A percentile compares a stretch with the other conserved stretches of the same genome.
Conservation (phyloP, 2,329 filamentous ascomycete species). For the Scedosporium apiospermum region DNA sequence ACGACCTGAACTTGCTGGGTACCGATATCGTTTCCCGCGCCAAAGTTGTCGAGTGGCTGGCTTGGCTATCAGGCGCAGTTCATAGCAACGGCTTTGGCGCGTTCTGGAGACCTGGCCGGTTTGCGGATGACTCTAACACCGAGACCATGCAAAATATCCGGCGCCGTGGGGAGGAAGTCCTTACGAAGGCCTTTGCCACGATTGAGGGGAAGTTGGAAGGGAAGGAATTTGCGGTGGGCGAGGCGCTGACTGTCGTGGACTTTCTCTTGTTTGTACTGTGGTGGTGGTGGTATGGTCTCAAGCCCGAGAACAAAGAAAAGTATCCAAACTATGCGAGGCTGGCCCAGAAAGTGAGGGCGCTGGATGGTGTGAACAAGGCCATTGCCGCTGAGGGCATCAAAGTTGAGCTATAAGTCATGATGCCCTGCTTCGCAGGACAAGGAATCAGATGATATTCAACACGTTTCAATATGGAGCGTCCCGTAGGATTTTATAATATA, state of each 20-base stretch:
- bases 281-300: constrained; percentile 10
- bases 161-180: constrained; percentile 8
- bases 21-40: constrained; percentile 12
- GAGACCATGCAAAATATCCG: constrained; percentile 8
- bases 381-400: no score
- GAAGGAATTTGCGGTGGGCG: constrained; percentile 11
- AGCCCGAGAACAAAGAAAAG: constrained; percentile 3
- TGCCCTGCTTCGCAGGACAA: no score
- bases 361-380: constrained; percentile 9
- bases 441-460: no score
- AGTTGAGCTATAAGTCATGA: no score
- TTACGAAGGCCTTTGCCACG: constrained; percentile 10
- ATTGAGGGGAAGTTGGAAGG: constrained; percentile 13
- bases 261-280: constrained; percentile 15
- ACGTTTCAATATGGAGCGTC: no score
- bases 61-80: constrained; percentile 21
- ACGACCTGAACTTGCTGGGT: constrained; percentile 14
- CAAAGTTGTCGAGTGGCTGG: constrained; percentile 21
- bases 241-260: constrained; percentile 14
- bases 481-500: no score
- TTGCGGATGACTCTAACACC: constrained; percentile 13
- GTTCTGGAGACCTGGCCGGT: constrained; percentile 16
- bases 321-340: constrained; percentile 11
- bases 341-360: constrained; percentile 9
- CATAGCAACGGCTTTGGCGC: constrained; percentile 20